These are phyloP conservation scores for Trametes maxima DNA, from an alignment of 768 basidiomycete species.

Conservation along the genomic window DNA sequence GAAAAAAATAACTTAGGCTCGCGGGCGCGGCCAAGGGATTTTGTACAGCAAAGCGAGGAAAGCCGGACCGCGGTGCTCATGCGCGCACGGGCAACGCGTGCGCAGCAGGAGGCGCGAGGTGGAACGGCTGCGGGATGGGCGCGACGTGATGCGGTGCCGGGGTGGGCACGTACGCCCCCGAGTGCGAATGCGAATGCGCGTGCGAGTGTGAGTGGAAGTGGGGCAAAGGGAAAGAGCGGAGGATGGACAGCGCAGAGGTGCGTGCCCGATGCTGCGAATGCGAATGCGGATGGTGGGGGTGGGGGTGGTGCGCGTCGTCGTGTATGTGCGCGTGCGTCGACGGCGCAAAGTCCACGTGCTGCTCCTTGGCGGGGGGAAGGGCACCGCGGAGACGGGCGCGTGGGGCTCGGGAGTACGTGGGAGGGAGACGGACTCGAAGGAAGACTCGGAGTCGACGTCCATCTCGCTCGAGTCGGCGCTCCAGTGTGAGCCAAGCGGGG, in stretches of 20 bases:
- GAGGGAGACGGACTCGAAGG: slow-evolving; percentile 24
- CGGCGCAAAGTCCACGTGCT: slow-evolving; percentile 20
- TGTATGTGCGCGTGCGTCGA: slow-evolving; percentile 20
- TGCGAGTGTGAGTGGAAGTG: slow-evolving; percentile 24
- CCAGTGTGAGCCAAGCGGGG: slow-evolving; percentile 28
- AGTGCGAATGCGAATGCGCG: slow-evolving; percentile 21
- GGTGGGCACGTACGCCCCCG: not conserved
- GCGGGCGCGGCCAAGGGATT: slow-evolving; percentile 7
- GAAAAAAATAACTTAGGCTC: slow-evolving; percentile 13
- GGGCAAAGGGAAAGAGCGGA: slow-evolving; percentile 34
- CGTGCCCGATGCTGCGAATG: slow-evolving; percentile 10
- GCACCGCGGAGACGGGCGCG: slow-evolving; percentile 22
- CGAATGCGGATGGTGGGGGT: slow-evolving; percentile 9
- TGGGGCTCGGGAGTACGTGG: slow-evolving; percentile 27
- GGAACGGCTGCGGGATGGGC: slow-evolving; percentile 7
- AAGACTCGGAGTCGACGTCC: slow-evolving; percentile 30
- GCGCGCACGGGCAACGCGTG: slow-evolving; percentile 18
- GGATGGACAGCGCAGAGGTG: slow-evolving; percentile 31
- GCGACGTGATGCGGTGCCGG: not conserved
- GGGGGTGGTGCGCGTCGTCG: slow-evolving; percentile 4
- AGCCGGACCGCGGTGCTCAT: not conserved
- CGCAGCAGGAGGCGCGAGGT: slow-evolving; percentile 11
- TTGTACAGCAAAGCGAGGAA: slow-evolving; percentile 18
- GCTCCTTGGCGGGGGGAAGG: slow-evolving; percentile 21
- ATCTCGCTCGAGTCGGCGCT: slow-evolving; percentile 28